Evolutionary conservation across 371 early-diverging fungal species (phyloP).

Genomic region (Mucor piriformis): DNA sequence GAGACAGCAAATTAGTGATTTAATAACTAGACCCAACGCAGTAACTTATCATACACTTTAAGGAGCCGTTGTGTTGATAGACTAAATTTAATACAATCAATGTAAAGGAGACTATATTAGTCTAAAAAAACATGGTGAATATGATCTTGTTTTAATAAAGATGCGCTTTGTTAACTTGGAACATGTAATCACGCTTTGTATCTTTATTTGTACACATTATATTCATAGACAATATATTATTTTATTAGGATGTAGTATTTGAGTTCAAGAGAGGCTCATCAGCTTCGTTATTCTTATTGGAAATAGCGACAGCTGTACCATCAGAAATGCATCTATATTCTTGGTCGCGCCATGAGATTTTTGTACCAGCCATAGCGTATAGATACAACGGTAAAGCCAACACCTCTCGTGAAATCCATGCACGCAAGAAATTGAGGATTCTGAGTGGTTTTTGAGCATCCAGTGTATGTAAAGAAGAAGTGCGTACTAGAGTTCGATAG

Average conservation of each 20-base stretch:
- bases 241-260: no score
- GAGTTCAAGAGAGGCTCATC: no score
- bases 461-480: constrained; percentile 25
- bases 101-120: background rate
- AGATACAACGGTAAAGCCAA: constrained; percentile 82
- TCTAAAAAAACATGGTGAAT: background rate
- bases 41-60: no score
- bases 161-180: background rate
- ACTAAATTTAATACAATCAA: no score
- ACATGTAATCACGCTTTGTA: background rate
- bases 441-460: constrained; percentile 14
- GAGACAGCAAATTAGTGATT: no score
- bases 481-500: constrained; percentile 53
- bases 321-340: constrained; percentile 56
- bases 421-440: constrained; percentile 40
- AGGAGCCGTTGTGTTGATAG: no score
- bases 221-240: no score
- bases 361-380: constrained; percentile 79
- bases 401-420: constrained; percentile 81
- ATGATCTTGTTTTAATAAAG: background rate
- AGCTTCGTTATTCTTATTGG: background rate
- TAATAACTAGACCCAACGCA: no score
- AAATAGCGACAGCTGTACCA: constrained; percentile 57
- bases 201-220: no score
- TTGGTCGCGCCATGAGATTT: constrained; percentile 86